Conservation (phyloP, 2,329 filamentous ascomycete species). For the Neofusicoccum umdonicola region DNA sequence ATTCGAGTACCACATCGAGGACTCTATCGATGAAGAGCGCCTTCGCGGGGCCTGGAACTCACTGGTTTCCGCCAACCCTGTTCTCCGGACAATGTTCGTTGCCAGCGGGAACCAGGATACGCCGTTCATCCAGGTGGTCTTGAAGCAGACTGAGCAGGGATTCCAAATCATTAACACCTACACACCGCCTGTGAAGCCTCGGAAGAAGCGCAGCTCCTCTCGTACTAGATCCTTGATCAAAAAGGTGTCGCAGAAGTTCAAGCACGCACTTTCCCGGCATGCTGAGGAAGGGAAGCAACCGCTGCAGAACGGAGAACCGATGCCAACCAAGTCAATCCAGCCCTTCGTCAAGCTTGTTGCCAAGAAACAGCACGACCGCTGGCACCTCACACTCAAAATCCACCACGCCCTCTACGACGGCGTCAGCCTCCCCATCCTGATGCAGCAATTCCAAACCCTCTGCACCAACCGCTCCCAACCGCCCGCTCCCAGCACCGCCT, state of each 20-base stretch:
- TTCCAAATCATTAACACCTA: slow-evolving; percentile 23
- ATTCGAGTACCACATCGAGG: slow-evolving; percentile 61
- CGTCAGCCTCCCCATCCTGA: slow-evolving; percentile 67
- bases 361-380: slow-evolving; percentile 29
- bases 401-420: slow-evolving; percentile 91
- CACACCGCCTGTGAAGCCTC: not conserved
- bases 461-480: slow-evolving; percentile 32
- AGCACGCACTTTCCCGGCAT: not conserved
- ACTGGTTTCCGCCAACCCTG: slow-evolving; percentile 56
- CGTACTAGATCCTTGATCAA: not conserved
- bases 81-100: slow-evolving; percentile 68
- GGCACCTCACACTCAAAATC: slow-evolving; percentile 52
- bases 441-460: slow-evolving; percentile 50
- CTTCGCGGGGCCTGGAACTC: slow-evolving; percentile 61
- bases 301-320: not conserved
- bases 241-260: slow-evolving; percentile 1
- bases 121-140: slow-evolving; percentile 64
- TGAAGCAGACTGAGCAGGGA: slow-evolving; percentile 40
- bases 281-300: not conserved
- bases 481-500: not conserved
- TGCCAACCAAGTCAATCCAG: slow-evolving; percentile 20
- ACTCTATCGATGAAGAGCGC: slow-evolving; percentile 33
- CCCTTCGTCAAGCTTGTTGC: slow-evolving; percentile 39
- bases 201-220: not conserved
- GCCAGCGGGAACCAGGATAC: slow-evolving; percentile 45